Conservation (phyloP, 192 early-diverging fungal genomes). For the Paraglomus brasilianum region DNA sequence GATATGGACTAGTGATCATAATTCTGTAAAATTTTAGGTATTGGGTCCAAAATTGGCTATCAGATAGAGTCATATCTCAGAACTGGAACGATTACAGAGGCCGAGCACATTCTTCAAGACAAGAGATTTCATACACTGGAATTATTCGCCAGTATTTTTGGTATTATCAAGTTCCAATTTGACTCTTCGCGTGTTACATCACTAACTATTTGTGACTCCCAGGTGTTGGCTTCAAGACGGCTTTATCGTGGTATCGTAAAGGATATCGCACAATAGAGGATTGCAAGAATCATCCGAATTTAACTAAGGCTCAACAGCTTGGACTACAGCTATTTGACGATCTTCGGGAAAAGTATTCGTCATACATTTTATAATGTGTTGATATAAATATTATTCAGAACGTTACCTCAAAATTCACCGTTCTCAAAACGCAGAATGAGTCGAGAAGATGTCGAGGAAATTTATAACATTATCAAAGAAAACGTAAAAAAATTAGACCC, state of each 20-base stretch:
- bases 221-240: slow-evolving; percentile 32
- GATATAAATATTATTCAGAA: too few relatives aligned
- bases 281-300: slow-evolving; percentile 25
- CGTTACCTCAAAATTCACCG: neutral
- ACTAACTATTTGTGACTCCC: neutral
- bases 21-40: slow-evolving; percentile 30
- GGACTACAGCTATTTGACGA: slow-evolving; percentile 35
- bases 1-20: too few relatives aligned
- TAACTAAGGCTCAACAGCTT: slow-evolving; percentile 20
- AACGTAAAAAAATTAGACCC: slow-evolving; percentile 22
- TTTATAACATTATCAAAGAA: slow-evolving; percentile 34
- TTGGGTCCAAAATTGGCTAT: slow-evolving; percentile 33
- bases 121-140: slow-evolving; percentile 26
- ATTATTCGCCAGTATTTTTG: slow-evolving; percentile 31
- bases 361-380: too few relatives aligned
- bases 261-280: slow-evolving; percentile 37
- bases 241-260: slow-evolving; percentile 32
- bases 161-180: neutral
- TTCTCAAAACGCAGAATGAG: slow-evolving; percentile 23
- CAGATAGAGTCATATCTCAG: slow-evolving; percentile 28
- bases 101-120: slow-evolving; percentile 13
- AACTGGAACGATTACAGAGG: slow-evolving; percentile 33
- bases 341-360: slow-evolving; percentile 34
- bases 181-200: neutral
- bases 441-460: slow-evolving; percentile 36